Conservation (phyloP, 1,284 basidiomycete species). For the Rhodotorula sp. region DNA sequence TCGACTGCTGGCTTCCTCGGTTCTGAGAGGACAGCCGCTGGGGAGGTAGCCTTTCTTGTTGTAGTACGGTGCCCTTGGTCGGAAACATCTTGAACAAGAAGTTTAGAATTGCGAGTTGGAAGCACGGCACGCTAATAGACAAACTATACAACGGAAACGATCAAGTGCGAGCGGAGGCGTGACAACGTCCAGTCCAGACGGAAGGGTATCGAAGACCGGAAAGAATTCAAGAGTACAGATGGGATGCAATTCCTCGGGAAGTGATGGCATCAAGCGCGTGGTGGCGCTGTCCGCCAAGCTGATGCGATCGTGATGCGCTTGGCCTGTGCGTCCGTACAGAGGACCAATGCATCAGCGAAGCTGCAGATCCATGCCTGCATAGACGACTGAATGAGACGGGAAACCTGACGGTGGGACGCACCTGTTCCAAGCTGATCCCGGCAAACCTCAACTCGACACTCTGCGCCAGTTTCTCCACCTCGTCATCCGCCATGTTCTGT, state of each 20-base stretch:
- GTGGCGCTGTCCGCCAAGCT: conserved; percentile 44
- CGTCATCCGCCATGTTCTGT: conserved; percentile 18
- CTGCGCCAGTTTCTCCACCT: conserved; percentile 35
- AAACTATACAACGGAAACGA: no score
- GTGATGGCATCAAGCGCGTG: conserved; percentile 26
- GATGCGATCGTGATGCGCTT: conserved; percentile 45
- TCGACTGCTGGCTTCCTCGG: conserved; percentile 52
- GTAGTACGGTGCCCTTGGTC: no score
- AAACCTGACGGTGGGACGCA: background rate
- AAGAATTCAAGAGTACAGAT: no score
- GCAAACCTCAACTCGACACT: conserved; percentile 35
- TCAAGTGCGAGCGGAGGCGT: no score
- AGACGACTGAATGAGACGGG: no score
- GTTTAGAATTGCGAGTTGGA: no score
- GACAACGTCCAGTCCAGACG: no score
- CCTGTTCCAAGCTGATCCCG: conserved; percentile 36
- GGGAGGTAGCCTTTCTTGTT: no score
- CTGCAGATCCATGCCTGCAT: background rate
- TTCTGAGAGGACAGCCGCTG: conserved; percentile 14
- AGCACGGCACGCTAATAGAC: no score
- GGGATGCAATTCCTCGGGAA: no score
- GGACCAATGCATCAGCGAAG: background rate
- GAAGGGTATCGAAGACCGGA: no score
- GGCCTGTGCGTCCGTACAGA: conserved; percentile 37
- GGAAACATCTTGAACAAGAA: no score